Conservation (phyloP, 1,139 yeast genomes). For the Williopsis jadinii region DNA sequence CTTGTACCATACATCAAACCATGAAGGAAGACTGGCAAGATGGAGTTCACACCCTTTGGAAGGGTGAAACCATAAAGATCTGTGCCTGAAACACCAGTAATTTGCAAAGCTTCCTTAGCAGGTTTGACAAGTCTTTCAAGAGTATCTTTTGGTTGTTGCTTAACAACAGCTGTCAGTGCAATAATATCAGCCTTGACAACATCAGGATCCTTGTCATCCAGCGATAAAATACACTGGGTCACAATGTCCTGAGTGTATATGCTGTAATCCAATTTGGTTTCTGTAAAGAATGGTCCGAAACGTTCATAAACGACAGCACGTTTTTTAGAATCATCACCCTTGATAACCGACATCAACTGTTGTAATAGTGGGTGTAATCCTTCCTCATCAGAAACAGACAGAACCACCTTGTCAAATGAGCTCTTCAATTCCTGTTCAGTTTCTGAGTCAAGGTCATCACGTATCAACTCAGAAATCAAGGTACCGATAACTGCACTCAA, state of each 20-base stretch:
- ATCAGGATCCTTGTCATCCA: slow-evolving; percentile 62
- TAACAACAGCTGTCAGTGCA: slow-evolving; percentile 59
- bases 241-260: slow-evolving; percentile 73
- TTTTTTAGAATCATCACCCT: slow-evolving; percentile 64
- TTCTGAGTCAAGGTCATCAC: slow-evolving; percentile 29
- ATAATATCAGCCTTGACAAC: slow-evolving; percentile 68
- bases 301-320: slow-evolving; percentile 65
- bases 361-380: slow-evolving; percentile 84
- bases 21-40: slow-evolving; percentile 87
- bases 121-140: slow-evolving; percentile 75
- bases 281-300: slow-evolving; percentile 62
- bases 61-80: slow-evolving; percentile 68
- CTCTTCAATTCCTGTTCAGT: slow-evolving; percentile 36
- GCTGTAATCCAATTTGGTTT: slow-evolving; percentile 63
- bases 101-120: slow-evolving; percentile 62
- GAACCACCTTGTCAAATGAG: slow-evolving; percentile 61
- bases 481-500: slow-evolving; percentile 66
- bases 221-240: slow-evolving; percentile 57
- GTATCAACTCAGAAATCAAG: slow-evolving; percentile 54
- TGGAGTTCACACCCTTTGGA: slow-evolving; percentile 83
- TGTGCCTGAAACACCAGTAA: slow-evolving; percentile 57
- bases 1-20: slow-evolving; percentile 92
- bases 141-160: slow-evolving; percentile 66
- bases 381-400: slow-evolving; percentile 70
- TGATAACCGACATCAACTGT: slow-evolving; percentile 68